Conservation (phyloP, 805 yeast species). For the Candida endomychidarum region DNA sequence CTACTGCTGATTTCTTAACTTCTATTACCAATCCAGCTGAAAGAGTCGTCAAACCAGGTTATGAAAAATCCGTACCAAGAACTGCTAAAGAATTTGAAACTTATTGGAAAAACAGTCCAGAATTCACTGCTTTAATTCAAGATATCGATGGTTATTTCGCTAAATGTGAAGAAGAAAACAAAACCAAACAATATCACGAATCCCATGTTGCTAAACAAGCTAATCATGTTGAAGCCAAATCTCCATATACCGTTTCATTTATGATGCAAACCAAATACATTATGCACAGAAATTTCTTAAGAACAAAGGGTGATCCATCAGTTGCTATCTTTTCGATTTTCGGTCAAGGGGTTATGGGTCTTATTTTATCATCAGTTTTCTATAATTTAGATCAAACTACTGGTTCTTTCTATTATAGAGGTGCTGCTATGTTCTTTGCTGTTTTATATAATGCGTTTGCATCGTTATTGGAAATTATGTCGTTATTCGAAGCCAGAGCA, state of each 20-base stretch:
- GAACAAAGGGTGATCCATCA: constrained; percentile 56
- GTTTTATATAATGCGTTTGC: constrained; percentile 61
- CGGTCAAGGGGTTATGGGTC: constrained; percentile 56
- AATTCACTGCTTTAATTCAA: constrained; percentile 38
- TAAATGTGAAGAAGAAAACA: constrained; percentile 19
- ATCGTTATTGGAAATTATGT: constrained; percentile 58
- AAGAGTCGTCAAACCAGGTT: constrained; percentile 50
- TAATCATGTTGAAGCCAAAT: constrained; percentile 32
- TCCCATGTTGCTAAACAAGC: constrained; percentile 38
- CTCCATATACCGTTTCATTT: constrained; percentile 45
- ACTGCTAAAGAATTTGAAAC: constrained; percentile 57
- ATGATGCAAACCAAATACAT: constrained; percentile 52
- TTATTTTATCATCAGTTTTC: constrained; percentile 61
- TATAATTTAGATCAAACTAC: constrained; percentile 52
- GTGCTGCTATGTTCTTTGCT: constrained; percentile 62
- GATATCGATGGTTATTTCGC: constrained; percentile 44
- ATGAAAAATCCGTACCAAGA: constrained; percentile 51
- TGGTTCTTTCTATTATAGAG: constrained; percentile 58
- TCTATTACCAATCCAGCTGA: constrained; percentile 66
- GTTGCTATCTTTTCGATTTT: constrained; percentile 51
- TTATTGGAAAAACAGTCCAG: constrained; percentile 60
- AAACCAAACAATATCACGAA: constrained; percentile 21
- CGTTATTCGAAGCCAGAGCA: constrained; percentile 59
- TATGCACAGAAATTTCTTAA: constrained; percentile 52
- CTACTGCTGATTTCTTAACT: constrained; percentile 66